Evolutionary conservation across 306 rosid genomes (phyloP).

Genomic region (Nissolia schottii): DNA sequence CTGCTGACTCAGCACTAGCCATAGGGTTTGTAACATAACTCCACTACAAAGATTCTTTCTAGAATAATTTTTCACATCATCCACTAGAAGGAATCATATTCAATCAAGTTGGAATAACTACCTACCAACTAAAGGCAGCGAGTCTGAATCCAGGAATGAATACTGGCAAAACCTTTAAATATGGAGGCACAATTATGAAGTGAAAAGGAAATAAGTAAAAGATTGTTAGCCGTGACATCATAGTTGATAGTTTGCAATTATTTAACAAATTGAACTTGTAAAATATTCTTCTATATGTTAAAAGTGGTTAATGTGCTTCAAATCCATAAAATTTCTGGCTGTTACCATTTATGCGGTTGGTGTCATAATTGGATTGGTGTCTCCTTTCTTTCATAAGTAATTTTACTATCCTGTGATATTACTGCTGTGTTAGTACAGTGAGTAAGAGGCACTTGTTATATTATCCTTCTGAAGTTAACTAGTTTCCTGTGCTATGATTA

Average conservation of each 20-base stretch:
- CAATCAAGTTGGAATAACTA: slow-evolving; percentile 11
- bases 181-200: slow-evolving; percentile 5
- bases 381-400: background rate
- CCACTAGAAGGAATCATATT: slow-evolving; percentile 38
- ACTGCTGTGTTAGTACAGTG: background rate
- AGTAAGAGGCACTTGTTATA: background rate
- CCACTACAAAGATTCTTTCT: slow-evolving; percentile 26
- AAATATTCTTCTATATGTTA: background rate
- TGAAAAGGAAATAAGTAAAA: background rate
- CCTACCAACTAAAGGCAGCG: slow-evolving; percentile 13
- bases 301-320: background rate
- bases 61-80: slow-evolving; percentile 26
- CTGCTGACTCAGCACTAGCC: no score
- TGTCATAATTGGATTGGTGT: background rate
- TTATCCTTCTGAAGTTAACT: background rate
- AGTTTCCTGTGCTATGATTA: background rate
- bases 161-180: slow-evolving; percentile 2
- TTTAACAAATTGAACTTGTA: background rate
- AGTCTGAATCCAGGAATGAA: slow-evolving; percentile 17
- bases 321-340: background rate
- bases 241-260: background rate
- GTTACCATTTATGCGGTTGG: background rate
- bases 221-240: background rate
- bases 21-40: no score
- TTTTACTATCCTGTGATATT: background rate